Evolutionary conservation across 331 rosid species (phyloP), one percentile per base, ranked within the genome.

Genomic region (Malus hybrid): DNA sequence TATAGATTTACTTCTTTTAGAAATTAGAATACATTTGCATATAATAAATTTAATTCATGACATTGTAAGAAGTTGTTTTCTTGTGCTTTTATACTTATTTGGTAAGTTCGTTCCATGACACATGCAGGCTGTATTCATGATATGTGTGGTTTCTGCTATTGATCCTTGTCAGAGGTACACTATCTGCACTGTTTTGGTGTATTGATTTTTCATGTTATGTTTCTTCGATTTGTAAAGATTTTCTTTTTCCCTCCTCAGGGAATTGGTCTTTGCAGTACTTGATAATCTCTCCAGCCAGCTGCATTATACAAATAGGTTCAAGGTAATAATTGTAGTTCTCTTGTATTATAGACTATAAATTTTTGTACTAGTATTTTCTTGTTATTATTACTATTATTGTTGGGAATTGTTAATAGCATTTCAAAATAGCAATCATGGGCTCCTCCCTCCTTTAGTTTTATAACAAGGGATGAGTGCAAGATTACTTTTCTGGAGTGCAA

Each of bases 51-150:
- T 80, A 52, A 68, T 63, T 66, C 9, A 16, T 32, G 68, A 19
- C 48, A 52, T 55, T 55, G 32, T 24, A 12, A 19, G 70, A 33
- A 55, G 50, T 46, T 71, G 32, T 56, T 16, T 57, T 42, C 53
- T 34, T 62, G 66, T 58, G 48, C 39, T 34, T 71, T 53, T 68
- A 30, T 80, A 52, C 50, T 64, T 72, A 69, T 72, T 67, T 73
- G 55, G 48, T 73, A 58, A 64, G 72, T 39, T 75, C 73, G 63
- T 39, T 75, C 73, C 64, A 66, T 82, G 62, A 28, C 50, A 68
- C 63, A 12, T 82, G 84, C 95, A 93, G 98, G 94, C 93, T 84
- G 88, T 93, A 77, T 93, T 93, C 85, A 86, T 88, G 96, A 86
- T 93, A 65, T 88, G 96, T 74, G 98, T 84, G 77, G 82, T 88